phyloP scores from a whole-genome alignment of 2,329 filamentous ascomycete species.

The Fonsecaea pedrosoi region DNA sequence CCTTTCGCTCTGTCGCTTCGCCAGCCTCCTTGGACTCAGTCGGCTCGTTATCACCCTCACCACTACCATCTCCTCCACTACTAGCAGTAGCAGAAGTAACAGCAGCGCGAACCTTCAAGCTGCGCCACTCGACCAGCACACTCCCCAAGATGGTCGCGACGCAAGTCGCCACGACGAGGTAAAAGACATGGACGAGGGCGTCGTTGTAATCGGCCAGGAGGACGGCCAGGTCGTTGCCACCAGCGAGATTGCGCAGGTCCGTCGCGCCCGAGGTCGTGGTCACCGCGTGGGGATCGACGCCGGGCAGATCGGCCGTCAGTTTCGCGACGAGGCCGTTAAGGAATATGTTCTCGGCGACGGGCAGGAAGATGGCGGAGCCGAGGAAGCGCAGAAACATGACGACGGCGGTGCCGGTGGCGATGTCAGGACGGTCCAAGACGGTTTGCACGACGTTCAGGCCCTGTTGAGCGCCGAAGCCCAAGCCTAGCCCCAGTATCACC shows the following conservation, averaged over 20 bases:
- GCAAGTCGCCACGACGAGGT: conserved; percentile 37
- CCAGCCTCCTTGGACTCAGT: not conserved
- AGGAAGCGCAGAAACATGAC: conserved; percentile 48
- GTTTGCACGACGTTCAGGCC: conserved; percentile 42
- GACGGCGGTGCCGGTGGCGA: conserved; percentile 42
- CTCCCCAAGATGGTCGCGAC: conserved; percentile 40
- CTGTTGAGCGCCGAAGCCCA: conserved; percentile 38
- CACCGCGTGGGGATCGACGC: conserved; percentile 37
- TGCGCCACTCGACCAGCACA: conserved; percentile 41
- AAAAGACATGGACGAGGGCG: conserved; percentile 31
- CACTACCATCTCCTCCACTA: no score
- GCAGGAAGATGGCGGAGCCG: conserved; percentile 43
- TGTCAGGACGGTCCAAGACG: conserved; percentile 38
- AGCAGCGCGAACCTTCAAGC: conserved; percentile 39
- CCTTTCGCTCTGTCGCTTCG: no score
- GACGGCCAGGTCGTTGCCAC: conserved; percentile 36
- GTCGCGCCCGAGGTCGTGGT: conserved; percentile 39
- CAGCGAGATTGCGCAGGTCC: conserved; percentile 39
- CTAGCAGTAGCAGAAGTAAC: no score
- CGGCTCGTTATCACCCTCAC: no score
- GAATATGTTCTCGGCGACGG: conserved; percentile 43
- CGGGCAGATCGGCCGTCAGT: conserved; percentile 27
- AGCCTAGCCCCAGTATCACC: conserved; percentile 41
- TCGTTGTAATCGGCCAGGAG: conserved; percentile 41
- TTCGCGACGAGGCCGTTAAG: conserved; percentile 39